Base-by-base conservation (phyloP, 257 asterid genomes). In the Ilex aquifolium region DNA sequence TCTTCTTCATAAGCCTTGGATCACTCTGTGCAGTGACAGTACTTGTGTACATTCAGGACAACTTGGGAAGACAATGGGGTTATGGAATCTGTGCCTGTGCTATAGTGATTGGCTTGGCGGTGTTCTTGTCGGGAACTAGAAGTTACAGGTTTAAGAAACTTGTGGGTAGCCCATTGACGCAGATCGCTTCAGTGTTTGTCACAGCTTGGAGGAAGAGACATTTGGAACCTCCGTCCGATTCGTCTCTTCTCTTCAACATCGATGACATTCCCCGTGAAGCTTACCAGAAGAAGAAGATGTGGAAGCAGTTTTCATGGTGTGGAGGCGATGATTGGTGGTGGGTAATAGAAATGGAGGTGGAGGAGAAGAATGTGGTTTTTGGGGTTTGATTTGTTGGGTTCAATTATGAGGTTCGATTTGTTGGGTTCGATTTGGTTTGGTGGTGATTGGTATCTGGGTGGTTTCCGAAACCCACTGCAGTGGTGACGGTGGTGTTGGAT, bases 71-170 rank as follows among this genome's bases (percentile, higher is more conserved):
- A n/a, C 55, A 68, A 50, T 88, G 88, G 87, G 97, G 97, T 0
- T 90, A 90, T 59, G 96, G 97, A 42, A 83, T 88, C 9, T 90
- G 96, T 52, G 96, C 88, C 0, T 83, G 88, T 67, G 88, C 87
- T 6, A 85, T 90, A 46, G 68, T 88, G 2, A 42, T 70, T 0
- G 95, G 93, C 0, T 56, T 84, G 72, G 29, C 65, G 27, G 59
- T 88, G 8, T 88, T 90, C 78, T 9, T 87, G 61, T 36, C 76
- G 0, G 97, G 96, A 1, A 88, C 96, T 0, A 73, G 46, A 52
- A 67, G 86, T 56, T 88, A 88, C 79, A 79, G 96, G n/a, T 85
- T 85, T 71, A 85, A 81, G 89, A 85, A 85, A 65, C 94, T 85
- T 2, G 82, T 72, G 17, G 91, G 96, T 0, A 88, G 96, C 67